Evolutionary conservation across 2,329 filamentous ascomycete species (phyloP), one percentile per base, ranked within the genome.

Genomic region (Botrytis fragariae): DNA sequence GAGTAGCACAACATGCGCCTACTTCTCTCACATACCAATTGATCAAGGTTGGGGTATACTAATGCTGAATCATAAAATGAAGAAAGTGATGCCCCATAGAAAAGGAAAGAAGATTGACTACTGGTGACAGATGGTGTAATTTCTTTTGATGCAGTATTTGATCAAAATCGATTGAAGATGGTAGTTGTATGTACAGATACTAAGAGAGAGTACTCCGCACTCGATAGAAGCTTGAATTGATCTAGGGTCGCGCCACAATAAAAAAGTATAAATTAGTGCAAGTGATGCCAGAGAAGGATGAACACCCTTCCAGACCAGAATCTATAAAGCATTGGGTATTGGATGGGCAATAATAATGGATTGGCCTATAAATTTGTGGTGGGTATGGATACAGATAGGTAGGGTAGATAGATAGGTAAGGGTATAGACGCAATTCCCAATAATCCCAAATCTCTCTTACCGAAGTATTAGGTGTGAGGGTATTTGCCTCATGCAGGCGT

Each of bases 21-120:
- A 68, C 29, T 22, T 67, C 51, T 45, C 51, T 71, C 68, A 62
- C 45, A 71, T 72, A 73, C 73, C 62, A 74, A 57, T 69, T 73
- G 61, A 3, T 63, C 72, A 72, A 64, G 32, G 32, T 44, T 29
- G 29, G 42, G 10, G 45, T 35, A 20, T 29, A 63, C 25, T 39
- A 39, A 29, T 44, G 12, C 29, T 32, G 25, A 20, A 45, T 51
- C 14, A 20, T 48, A 32, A 51, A 10, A 69, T 18, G 39, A 32
- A 60, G 42, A 29, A 72, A 37, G 44, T 18, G 39, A 16, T 37
- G 62, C 29, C 22, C 39, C 29, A 61, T 69, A 18, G 20, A 48
- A 39, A 20, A 42, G 37, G 35, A n/a, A 32, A 54, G 18, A 68
- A 32, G 37, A 42, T n/a, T 39, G 45, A 22, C 29, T 35, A 37